Base-by-base conservation (phyloP, 257 asterid genomes). In the Przewalskia tangutica region DNA sequence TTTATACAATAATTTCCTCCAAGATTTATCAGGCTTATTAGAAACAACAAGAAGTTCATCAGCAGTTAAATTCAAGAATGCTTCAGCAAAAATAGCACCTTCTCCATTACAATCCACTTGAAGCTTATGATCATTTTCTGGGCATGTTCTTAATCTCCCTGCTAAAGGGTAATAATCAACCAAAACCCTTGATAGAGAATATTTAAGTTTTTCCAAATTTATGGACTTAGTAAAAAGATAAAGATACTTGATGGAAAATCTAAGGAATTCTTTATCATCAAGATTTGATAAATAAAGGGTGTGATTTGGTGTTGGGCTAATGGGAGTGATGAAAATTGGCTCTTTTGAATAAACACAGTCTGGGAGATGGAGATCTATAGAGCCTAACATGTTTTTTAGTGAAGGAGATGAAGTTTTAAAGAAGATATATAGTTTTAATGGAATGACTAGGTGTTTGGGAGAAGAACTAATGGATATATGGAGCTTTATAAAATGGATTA, bases 21-120 rank as follows among this genome's bases (percentile, higher is more conserved):
- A 87, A 38, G 93, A 82, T 88, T 60, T 84, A 86, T 89, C 88
- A 8, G 98, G 98, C 80, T 87, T 90, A 3, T n/a, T 46, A 0
- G 87, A 93, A 81, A 88, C 67, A 46, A 87, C 46, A 51, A 88
- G 34, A 70, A 94, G 86, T 40, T 91, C 91, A 0, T 85, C 90
- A 8, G 84, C 92, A 6, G 90, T 90, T 62, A 91, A 80, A 83
- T 89, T 92, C 91, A 92, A 87, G 63, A 60, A 40, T 16, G 95
- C 97, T 84, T 93, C 97, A 0, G 91, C 95, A 58, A 92, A 94
- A 11, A 93, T 88, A 9, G 96, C 98, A 13, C 98, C 98, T 79
- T 90, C 88, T 53, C 94, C 97, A 82, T 92, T 94, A 77, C 98
- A 94, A n/a, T 91, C 93, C 0, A 94, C 88, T 53, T 90, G 89